Conservation (phyloP, 2,329 filamentous ascomycete species). For the Dryadomyces sulphureus region DNA sequence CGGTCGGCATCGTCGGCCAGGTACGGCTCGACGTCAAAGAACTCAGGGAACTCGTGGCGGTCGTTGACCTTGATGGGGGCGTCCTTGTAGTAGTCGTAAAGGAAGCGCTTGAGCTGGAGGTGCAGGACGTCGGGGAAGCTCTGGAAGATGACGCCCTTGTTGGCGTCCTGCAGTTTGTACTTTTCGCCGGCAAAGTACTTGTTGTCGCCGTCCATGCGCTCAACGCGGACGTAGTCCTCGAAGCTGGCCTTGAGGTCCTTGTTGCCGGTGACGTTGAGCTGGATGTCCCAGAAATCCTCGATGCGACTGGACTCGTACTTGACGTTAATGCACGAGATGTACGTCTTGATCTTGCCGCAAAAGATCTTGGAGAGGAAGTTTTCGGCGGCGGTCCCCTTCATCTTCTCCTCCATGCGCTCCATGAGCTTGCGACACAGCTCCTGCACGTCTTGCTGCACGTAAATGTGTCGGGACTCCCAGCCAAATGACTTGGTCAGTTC, state of each 20-base stretch:
- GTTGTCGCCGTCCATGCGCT: conserved; percentile 95
- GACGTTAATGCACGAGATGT: conserved; percentile 97
- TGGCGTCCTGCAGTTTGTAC: conserved; percentile 85
- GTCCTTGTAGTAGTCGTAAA: conserved; percentile 91
- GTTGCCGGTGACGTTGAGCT: conserved; percentile 91
- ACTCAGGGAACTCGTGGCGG: conserved; percentile 75
- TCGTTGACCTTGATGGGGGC: conserved; percentile 99
- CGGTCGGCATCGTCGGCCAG: conserved; percentile 73
- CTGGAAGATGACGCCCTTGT: conserved; percentile 95
- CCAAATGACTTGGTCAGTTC: conserved; percentile 95
- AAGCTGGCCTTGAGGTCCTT: conserved; percentile 89
- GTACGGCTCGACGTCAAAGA: conserved; percentile 74
- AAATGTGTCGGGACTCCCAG: conserved; percentile 95
- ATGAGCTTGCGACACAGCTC: conserved; percentile 93
- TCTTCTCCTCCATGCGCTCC: conserved; percentile 91
- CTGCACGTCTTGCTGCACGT: conserved; percentile 97
- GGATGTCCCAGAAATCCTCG: conserved; percentile 98
- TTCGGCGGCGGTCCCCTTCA: conserved; percentile 91
- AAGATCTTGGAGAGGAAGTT: conserved; percentile 84
- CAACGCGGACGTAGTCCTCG: conserved; percentile 88
- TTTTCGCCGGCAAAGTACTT: conserved; percentile 90
- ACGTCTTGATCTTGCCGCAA: conserved; percentile 95
- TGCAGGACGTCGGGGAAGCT: conserved; percentile 90
- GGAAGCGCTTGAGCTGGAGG: conserved; percentile 90
- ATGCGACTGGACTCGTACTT: conserved; percentile 90